These are phyloP conservation scores for Lachancea waltii DNA, from an alignment of 805 yeast species.

Conservation along the genomic window DNA sequence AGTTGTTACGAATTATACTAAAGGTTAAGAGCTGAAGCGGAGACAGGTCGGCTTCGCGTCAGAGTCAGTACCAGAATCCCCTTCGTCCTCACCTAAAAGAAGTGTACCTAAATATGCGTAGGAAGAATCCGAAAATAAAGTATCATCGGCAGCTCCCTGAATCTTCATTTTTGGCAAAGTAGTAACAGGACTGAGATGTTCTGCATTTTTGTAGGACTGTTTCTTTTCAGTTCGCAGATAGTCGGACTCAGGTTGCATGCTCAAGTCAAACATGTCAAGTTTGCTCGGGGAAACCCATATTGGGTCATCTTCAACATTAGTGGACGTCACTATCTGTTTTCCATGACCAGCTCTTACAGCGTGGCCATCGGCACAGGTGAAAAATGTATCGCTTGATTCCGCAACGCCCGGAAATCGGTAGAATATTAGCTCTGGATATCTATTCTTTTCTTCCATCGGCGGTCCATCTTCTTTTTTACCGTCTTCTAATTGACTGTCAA, in stretches of 20 bases:
- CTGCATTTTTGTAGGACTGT: no score
- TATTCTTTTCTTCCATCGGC: not conserved
- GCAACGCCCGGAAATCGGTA: slow-evolving; percentile 11
- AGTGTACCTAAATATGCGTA: slow-evolving; percentile 39
- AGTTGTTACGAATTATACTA: not conserved
- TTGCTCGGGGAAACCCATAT: slow-evolving; percentile 33
- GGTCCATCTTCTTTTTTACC: slow-evolving; percentile 5
- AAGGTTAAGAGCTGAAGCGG: slow-evolving; percentile 9
- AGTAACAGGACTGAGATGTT: no score
- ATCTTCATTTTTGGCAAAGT: no score
- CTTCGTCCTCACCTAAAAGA: slow-evolving; percentile 13
- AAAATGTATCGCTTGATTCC: slow-evolving; percentile 8
- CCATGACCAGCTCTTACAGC: not conserved
- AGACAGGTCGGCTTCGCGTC: slow-evolving; percentile 19
- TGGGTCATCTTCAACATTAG: slow-evolving; percentile 27
- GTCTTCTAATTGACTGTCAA: slow-evolving; percentile 2
- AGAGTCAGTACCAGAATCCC: slow-evolving; percentile 9
- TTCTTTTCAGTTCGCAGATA: not conserved
- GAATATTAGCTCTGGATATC: slow-evolving; percentile 12
- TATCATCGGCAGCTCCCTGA: slow-evolving; percentile 8
- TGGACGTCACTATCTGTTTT: not conserved
- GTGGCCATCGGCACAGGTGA: slow-evolving; percentile 6
- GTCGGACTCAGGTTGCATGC: slow-evolving; percentile 9
- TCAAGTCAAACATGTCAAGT: slow-evolving; percentile 20
- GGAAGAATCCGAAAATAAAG: slow-evolving; percentile 34